These are phyloP conservation scores for Cladorrhinum sp. DNA, from an alignment of 2,329 filamentous ascomycete species.

Conservation along the genomic window DNA sequence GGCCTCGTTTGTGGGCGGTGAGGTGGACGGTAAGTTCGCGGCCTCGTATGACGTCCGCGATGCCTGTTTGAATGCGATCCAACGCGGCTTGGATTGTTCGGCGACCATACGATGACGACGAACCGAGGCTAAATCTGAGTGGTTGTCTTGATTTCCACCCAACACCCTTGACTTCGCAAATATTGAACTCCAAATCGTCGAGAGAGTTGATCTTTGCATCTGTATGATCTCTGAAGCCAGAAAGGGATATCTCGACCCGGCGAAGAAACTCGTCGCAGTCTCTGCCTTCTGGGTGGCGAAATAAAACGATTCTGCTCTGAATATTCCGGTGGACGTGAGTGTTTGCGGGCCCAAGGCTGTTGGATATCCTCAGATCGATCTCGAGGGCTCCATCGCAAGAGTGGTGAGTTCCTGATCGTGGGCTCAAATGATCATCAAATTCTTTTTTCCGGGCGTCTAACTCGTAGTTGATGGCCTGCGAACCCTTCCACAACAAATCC, in stretches of 20 bases:
- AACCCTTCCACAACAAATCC: conserved; percentile 45
- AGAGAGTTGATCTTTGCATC: conserved; percentile 41
- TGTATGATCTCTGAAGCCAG: conserved; percentile 37
- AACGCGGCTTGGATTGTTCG: conserved; percentile 47
- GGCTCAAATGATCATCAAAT: conserved; percentile 40
- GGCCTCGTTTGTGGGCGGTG: conserved; percentile 50
- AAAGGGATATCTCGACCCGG: conserved; percentile 38
- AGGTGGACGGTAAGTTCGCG: conserved; percentile 47
- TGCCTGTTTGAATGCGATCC: conserved; percentile 49
- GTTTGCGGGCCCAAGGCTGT: conserved; percentile 49
- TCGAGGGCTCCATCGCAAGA: conserved; percentile 44
- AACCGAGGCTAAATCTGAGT: conserved; percentile 42
- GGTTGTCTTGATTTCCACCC: conserved; percentile 48
- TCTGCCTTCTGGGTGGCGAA: conserved; percentile 39
- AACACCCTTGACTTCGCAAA: conserved; percentile 45
- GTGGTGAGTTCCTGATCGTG: conserved; percentile 38
- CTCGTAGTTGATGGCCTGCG: conserved; percentile 40
- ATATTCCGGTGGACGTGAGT: conserved; percentile 43
- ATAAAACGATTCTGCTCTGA: conserved; percentile 44
- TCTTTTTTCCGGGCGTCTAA: conserved; percentile 41
- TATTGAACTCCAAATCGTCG: conserved; percentile 48
- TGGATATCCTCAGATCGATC: conserved; percentile 45
- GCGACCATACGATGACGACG: conserved; percentile 41
- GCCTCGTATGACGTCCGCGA: conserved; percentile 47
- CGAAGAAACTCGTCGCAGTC: conserved; percentile 46